A percentile compares a stretch with the other conserved stretches of the same genome.
Evolutionary conservation across 805 yeast species (phyloP).

Genomic region (Cyberlindnera euphorbiae): DNA sequence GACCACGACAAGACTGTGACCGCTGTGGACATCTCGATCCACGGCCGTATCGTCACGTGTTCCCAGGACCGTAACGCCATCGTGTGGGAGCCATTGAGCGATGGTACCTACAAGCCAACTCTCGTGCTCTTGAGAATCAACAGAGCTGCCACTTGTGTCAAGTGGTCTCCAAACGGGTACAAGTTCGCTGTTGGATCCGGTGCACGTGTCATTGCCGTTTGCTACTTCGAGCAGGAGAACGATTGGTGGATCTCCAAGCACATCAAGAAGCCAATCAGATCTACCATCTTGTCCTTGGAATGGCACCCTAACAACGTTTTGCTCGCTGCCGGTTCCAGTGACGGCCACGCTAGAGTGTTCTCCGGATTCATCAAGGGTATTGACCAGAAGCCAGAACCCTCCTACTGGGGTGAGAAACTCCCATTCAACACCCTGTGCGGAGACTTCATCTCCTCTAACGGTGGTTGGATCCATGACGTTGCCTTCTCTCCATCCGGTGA

Average conservation of each 20-base stretch:
- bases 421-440: slow-evolving; percentile 93
- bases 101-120: slow-evolving; percentile 72
- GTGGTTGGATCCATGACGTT: slow-evolving; percentile 91
- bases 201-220: slow-evolving; percentile 89
- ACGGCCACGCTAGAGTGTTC: slow-evolving; percentile 86
- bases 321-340: slow-evolving; percentile 87
- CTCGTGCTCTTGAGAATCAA: slow-evolving; percentile 87
- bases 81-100: slow-evolving; percentile 81
- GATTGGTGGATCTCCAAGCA: slow-evolving; percentile 99
- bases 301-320: slow-evolving; percentile 95
- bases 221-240: slow-evolving; percentile 92
- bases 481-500: slow-evolving; percentile 78
- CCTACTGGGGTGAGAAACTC: slow-evolving; percentile 91
- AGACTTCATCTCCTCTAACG: slow-evolving; percentile 62
- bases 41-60: slow-evolving; percentile 91
- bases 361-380: slow-evolving; percentile 85
- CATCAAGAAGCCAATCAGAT: slow-evolving; percentile 88
- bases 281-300: slow-evolving; percentile 74
- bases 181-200: slow-evolving; percentile 98
- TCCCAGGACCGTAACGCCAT: slow-evolving; percentile 97
- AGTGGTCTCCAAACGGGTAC: slow-evolving; percentile 93
- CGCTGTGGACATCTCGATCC: slow-evolving; percentile 84
- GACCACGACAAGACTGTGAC: slow-evolving; percentile 95
- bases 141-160: slow-evolving; percentile 90
- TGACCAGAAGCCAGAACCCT: slow-evolving; percentile 74